Conservation (phyloP, 2,329 filamentous ascomycete species). For the Sodiomyces alkalinus region DNA sequence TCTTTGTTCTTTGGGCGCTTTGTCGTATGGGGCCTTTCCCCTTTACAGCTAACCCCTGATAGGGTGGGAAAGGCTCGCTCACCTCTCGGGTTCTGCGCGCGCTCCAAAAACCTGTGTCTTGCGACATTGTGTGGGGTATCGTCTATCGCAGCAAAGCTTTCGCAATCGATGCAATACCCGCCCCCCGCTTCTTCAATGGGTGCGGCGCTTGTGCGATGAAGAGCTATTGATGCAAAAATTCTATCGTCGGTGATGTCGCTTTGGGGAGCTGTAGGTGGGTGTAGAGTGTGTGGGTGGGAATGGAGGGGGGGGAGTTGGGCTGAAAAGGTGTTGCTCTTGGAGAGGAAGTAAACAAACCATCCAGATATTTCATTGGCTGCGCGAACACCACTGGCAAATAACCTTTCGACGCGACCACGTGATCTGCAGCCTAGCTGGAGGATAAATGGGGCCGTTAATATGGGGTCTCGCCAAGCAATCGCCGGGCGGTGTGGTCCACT, state of each 20-base stretch:
- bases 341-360: constrained; percentile 26
- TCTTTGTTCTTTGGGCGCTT: too few species aligned
- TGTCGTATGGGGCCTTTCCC: too few species aligned
- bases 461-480: too few species aligned
- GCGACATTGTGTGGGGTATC: constrained; percentile 55
- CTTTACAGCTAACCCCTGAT: too few species aligned
- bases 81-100: constrained; percentile 87
- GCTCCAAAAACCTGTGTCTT: constrained; percentile 78
- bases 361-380: constrained; percentile 7
- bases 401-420: too few species aligned
- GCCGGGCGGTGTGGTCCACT: too few species aligned
- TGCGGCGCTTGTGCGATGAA: background rate
- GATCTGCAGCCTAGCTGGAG: too few species aligned
- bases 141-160: too few species aligned
- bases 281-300: constrained; percentile 1
- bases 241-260: background rate
- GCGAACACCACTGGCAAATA: too few species aligned
- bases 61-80: constrained; percentile 20
- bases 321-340: constrained; percentile 18
- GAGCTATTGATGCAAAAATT: constrained; percentile 1
- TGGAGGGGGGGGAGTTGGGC: constrained; percentile 1
- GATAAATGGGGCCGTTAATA: too few species aligned
- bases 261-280: background rate
- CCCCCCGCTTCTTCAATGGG: too few species aligned
- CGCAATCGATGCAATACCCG: too few species aligned